A percentile compares a stretch with the other conserved stretches of the same genome.
Conservation (phyloP, 768 basidiomycete genomes). For the Kwoniella sp. region DNA sequence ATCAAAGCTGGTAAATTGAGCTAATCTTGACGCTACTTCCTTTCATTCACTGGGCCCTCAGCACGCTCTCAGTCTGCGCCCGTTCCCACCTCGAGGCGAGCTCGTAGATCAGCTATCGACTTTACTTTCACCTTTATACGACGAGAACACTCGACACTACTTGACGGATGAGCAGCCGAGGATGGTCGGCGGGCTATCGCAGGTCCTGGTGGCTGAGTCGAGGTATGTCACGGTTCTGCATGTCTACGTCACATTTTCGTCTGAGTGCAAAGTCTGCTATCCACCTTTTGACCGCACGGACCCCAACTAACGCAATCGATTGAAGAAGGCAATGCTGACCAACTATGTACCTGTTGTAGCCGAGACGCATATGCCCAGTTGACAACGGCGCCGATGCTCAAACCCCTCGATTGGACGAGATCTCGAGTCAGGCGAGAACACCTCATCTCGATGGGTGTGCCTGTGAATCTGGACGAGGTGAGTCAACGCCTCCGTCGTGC, state of each 20-base stretch:
- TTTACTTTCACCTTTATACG: constrained; percentile 67
- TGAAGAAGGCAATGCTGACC: not conserved
- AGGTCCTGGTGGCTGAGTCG: constrained; percentile 73
- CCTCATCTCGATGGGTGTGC: constrained; percentile 85
- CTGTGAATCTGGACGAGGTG: constrained; percentile 92
- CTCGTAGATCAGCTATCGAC: constrained; percentile 68
- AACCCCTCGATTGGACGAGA: constrained; percentile 91
- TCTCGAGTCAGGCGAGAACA: constrained; percentile 88
- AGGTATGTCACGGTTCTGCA: constrained; percentile 62
- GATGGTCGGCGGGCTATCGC: constrained; percentile 76
- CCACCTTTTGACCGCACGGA: too few relatives aligned
- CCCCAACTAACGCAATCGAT: too few relatives aligned
- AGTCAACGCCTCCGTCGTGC: constrained; percentile 8
- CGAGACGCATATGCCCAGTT: constrained; percentile 77
- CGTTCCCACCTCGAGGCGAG: constrained; percentile 65
- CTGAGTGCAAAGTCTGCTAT: too few relatives aligned
- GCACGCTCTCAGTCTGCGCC: constrained; percentile 68
- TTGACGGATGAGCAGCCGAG: constrained; percentile 74
- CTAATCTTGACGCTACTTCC: too few relatives aligned
- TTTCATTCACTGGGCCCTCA: constrained; percentile 52
- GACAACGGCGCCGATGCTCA: constrained; percentile 69
- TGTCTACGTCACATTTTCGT: not conserved
- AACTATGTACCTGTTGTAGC: constrained; percentile 58
- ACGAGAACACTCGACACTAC: constrained; percentile 57
- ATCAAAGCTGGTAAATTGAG: too few relatives aligned